Percentiles rank a stretch among this genome's conserved stretches.
phyloP scores from a whole-genome alignment of 2,329 filamentous ascomycete species.

The Macrophomina tecta region DNA sequence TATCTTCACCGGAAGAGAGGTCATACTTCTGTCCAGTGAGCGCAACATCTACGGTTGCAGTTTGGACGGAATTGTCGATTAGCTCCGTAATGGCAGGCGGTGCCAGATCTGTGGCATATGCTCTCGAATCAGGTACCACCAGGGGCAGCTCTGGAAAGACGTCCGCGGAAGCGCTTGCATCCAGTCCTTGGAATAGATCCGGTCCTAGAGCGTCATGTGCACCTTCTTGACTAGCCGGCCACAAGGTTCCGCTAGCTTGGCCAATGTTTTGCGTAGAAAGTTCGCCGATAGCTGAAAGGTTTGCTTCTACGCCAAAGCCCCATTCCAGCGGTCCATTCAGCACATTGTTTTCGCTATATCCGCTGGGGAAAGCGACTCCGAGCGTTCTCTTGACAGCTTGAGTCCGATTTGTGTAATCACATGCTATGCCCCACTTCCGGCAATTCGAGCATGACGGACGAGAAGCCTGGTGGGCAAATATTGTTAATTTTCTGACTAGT shows the following conservation, averaged over 20 bases:
- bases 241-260: background rate
- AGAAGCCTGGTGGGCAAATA: background rate
- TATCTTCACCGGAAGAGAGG: background rate
- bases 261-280: background rate
- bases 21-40: background rate
- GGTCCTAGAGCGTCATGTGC: background rate
- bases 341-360: background rate
- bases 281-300: background rate
- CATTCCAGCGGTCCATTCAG: background rate
- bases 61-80: background rate
- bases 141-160: background rate
- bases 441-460: slow-evolving; percentile 11
- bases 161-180: background rate
- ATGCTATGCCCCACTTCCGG: slow-evolving; percentile 4
- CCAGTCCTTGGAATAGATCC: background rate
- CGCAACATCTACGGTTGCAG: background rate
- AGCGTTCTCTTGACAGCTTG: background rate
- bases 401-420: slow-evolving; percentile 14
- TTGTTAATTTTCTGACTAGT: background rate
- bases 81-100: background rate
- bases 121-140: background rate
- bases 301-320: background rate
- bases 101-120: background rate
- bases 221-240: background rate
- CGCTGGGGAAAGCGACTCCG: background rate